These are phyloP conservation scores for Candida bentonensis DNA, from an alignment of 805 yeast genomes.

Conservation along the genomic window DNA sequence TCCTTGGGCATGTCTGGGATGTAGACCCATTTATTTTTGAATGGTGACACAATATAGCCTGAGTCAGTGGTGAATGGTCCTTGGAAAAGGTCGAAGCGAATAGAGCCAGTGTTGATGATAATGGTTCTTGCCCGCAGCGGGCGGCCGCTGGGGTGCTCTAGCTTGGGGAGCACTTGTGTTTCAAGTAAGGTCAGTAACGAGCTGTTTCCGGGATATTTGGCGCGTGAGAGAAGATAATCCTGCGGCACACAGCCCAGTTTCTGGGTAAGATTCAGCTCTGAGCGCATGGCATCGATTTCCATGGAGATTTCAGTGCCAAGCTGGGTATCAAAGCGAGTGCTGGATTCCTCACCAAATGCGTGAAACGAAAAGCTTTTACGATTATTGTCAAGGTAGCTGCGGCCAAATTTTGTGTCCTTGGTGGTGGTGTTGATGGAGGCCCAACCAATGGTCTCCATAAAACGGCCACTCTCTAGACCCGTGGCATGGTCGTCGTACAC, in stretches of 20 bases:
- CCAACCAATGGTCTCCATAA: constrained; percentile 84
- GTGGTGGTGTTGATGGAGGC: constrained; percentile 33
- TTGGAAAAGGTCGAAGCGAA: constrained; percentile 71
- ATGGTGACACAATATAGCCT: constrained; percentile 72
- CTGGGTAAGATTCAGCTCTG: constrained; percentile 36
- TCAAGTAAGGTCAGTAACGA: constrained; percentile 49
- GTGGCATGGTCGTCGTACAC: constrained; percentile 50
- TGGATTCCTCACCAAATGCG: constrained; percentile 5
- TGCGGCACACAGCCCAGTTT: constrained; percentile 50
- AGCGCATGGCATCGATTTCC: constrained; percentile 30
- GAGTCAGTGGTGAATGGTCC: constrained; percentile 74
- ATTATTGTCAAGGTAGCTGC: constrained; percentile 77
- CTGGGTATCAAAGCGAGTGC: constrained; percentile 36
- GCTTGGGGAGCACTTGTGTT: constrained; percentile 36
- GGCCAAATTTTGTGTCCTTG: constrained; percentile 22
- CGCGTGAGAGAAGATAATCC: constrained; percentile 52
- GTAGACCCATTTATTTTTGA: constrained; percentile 62
- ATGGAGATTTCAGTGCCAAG: constrained; percentile 36
- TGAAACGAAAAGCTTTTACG: constrained; percentile 56
- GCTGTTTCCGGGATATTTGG: constrained; percentile 43
- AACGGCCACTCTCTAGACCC: constrained; percentile 79
- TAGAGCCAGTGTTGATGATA: constrained; percentile 70
- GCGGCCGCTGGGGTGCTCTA: constrained; percentile 14
- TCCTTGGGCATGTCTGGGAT: constrained; percentile 42
- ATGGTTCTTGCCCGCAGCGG: constrained; percentile 31